Conservation (phyloP, 805 yeast species). For the Pichia thaimueangensis region DNA sequence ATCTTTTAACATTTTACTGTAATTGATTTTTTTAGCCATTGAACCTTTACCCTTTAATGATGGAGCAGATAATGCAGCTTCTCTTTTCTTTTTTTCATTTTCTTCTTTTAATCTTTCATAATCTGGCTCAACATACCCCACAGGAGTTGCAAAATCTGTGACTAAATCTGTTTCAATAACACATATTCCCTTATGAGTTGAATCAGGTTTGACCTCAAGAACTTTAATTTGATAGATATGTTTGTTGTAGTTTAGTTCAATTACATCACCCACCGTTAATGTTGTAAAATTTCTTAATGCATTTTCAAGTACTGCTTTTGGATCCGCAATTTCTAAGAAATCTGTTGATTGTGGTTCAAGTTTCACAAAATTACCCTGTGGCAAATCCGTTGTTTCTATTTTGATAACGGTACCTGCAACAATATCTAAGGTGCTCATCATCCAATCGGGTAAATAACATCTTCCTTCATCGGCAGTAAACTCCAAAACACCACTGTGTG, state of each 20-base stretch:
- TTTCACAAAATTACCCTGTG: slow-evolving; percentile 82
- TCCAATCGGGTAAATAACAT: slow-evolving; percentile 93
- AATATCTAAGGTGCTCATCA: slow-evolving; percentile 70
- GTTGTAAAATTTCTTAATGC: slow-evolving; percentile 88
- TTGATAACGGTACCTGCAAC: slow-evolving; percentile 78
- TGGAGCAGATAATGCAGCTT: slow-evolving; percentile 33
- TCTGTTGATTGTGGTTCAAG: slow-evolving; percentile 94
- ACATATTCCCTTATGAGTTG: slow-evolving; percentile 63
- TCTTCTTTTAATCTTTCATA: slow-evolving; percentile 39
- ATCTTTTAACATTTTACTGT: slow-evolving; percentile 49
- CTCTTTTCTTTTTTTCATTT: slow-evolving; percentile 29
- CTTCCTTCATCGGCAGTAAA: slow-evolving; percentile 97
- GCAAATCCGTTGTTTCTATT: slow-evolving; percentile 70
- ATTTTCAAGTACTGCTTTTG: slow-evolving; percentile 93
- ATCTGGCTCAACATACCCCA: slow-evolving; percentile 94
- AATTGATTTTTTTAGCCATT: slow-evolving; percentile 72
- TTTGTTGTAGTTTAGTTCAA: slow-evolving; percentile 80
- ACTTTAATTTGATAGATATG: slow-evolving; percentile 73
- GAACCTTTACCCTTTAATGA: slow-evolving; percentile 43
- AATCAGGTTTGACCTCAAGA: slow-evolving; percentile 79
- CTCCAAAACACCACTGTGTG: slow-evolving; percentile 94
- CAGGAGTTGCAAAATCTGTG: slow-evolving; percentile 98
- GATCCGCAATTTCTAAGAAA: slow-evolving; percentile 88
- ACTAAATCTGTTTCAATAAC: slow-evolving; percentile 95
- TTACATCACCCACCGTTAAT: slow-evolving; percentile 73